These are phyloP conservation scores for Apodospora peruviana DNA, from an alignment of 495 filamentous ascomycete species.

Conservation along the genomic window DNA sequence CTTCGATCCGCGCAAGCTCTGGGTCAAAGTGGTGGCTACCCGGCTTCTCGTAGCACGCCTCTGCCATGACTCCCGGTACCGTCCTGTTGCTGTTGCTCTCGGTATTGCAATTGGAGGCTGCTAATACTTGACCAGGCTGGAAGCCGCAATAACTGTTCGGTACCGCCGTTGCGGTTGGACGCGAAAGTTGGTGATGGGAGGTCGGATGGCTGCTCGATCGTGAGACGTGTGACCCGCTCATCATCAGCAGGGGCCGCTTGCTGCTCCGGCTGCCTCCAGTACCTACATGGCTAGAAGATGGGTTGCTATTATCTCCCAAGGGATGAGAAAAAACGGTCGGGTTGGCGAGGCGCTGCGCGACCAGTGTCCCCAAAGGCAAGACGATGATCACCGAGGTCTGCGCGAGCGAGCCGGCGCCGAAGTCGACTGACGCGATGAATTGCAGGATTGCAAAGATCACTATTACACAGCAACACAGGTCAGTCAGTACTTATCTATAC, in stretches of 20 bases:
- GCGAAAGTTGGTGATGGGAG: too few relatives aligned
- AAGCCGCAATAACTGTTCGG: too few relatives aligned
- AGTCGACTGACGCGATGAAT: constrained; percentile 36
- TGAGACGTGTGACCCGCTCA: too few relatives aligned
- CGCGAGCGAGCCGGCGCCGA: constrained; percentile 56
- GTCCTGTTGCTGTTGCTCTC: background rate
- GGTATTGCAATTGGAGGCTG: background rate
- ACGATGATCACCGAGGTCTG: constrained; percentile 66
- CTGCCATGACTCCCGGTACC: background rate
- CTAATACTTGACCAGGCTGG: too few relatives aligned
- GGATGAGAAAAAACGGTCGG: constrained; percentile 6
- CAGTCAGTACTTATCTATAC: background rate
- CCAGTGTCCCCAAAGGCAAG: constrained; percentile 71
- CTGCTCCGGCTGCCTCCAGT: too few relatives aligned
- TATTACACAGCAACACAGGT: constrained; percentile 18
- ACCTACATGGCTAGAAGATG: too few relatives aligned
- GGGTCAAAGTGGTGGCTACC: constrained; percentile 4
- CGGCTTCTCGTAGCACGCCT: background rate
- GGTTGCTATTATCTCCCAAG: too few relatives aligned
- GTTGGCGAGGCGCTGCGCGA: constrained; percentile 54
- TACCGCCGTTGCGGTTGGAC: too few relatives aligned
- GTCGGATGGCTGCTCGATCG: too few relatives aligned
- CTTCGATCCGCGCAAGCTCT: constrained; percentile 10
- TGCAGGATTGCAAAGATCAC: constrained; percentile 68
- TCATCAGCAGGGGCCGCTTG: too few relatives aligned